These are phyloP conservation scores for Hortaea werneckii DNA, from an alignment of 2,329 filamentous ascomycete species.

Conservation along the genomic window DNA sequence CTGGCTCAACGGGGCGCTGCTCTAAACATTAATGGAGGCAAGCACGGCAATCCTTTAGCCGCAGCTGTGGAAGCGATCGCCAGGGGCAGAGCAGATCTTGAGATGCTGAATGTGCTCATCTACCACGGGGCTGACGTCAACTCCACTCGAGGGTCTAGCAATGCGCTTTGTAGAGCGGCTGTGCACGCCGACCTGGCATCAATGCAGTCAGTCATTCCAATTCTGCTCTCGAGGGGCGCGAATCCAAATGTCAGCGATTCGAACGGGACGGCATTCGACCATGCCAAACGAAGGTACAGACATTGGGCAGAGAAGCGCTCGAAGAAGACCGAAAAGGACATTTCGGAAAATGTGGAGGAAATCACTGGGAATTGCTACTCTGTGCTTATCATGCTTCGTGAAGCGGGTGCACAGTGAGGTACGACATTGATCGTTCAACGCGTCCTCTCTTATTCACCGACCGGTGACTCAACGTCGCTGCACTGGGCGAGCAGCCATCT, in stretches of 20 bases:
- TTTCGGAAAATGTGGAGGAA: slow-evolving; percentile 5
- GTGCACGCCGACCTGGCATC: slow-evolving; percentile 12
- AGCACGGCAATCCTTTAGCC: slow-evolving; percentile 20
- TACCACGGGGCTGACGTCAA: slow-evolving; percentile 11
- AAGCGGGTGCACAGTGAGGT: slow-evolving; percentile 3
- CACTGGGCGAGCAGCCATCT: too few species aligned
- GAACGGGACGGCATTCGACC: slow-evolving; percentile 1
- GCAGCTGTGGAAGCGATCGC: slow-evolving; percentile 15
- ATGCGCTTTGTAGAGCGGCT: slow-evolving; percentile 10
- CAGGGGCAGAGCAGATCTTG: slow-evolving; percentile 12
- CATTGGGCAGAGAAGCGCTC: slow-evolving; percentile 1
- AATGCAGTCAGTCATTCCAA: slow-evolving; percentile 21
- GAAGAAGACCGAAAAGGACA: neutral
- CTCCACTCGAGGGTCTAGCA: slow-evolving; percentile 4
- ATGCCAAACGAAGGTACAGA: neutral
- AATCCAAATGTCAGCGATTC: slow-evolving; percentile 9
- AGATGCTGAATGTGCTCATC: slow-evolving; percentile 23
- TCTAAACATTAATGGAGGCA: slow-evolving; percentile 9
- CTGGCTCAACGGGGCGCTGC: slow-evolving; percentile 12
- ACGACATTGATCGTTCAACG: too few species aligned
- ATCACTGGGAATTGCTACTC: slow-evolving; percentile 10
- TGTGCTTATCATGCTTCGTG: slow-evolving; percentile 9
- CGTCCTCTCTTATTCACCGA: too few species aligned
- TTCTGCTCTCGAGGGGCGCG: slow-evolving; percentile 19
- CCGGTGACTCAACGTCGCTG: too few species aligned